phyloP scores from a whole-genome alignment of 169 alveolate species.

The Plasmodium sp. region DNA sequence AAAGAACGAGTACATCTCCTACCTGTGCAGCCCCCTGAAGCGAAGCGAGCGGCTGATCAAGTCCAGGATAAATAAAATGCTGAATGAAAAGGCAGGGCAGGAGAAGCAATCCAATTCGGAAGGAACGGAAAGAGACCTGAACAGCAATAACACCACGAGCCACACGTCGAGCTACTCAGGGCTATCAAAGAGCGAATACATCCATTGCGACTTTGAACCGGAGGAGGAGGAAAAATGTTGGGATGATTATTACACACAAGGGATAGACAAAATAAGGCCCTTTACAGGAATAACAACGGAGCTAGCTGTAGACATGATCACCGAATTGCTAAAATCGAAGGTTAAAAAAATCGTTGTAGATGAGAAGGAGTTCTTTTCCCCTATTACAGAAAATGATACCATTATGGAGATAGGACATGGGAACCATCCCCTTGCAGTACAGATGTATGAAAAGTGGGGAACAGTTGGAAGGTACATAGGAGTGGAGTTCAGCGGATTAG shows the following conservation, averaged over 20 bases:
- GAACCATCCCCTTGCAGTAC: conserved; percentile 83
- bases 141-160: not conserved
- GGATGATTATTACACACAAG: conserved; percentile 68
- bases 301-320: conserved; percentile 64
- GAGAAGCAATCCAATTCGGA: not conserved
- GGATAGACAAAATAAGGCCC: conserved; percentile 26
- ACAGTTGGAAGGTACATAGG: conserved; percentile 65
- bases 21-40: conserved; percentile 46
- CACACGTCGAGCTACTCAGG: not conserved
- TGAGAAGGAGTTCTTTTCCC: conserved; percentile 40
- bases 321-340: conserved; percentile 13
- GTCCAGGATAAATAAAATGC: conserved; percentile 56
- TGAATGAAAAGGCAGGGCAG: conserved; percentile 14
- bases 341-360: conserved; percentile 23
- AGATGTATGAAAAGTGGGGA: conserved; percentile 73
- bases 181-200: not conserved
- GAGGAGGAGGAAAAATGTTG: conserved; percentile 73
- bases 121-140: not conserved
- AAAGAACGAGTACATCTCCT: conserved; percentile 48
- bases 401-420: conserved; percentile 86
- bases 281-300: conserved; percentile 65
- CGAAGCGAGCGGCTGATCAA: conserved; percentile 62
- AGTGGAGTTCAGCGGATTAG: conserved; percentile 78
- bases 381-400: conserved; percentile 63
- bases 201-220: conserved; percentile 32